Evolutionary conservation across 768 basidiomycete genomes (phyloP), one percentile per base, ranked within the genome.

Genomic region (Lactifluus piperatus): DNA sequence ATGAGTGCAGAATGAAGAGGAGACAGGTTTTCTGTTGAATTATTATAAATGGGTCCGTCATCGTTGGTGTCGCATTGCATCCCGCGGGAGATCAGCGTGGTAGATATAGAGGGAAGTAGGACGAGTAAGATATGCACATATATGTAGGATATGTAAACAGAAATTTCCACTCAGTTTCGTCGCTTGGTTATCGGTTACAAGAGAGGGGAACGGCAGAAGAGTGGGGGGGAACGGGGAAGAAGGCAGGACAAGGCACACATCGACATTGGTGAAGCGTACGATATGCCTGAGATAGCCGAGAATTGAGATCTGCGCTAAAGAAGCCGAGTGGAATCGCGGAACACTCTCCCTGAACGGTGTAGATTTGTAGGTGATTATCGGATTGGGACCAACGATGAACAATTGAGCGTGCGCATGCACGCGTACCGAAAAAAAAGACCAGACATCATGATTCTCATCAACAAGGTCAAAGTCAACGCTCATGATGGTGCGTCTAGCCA

Each of bases 321-420:
- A 83, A 65, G 94, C 83, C 34, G 94, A 97, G 74, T 99, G 97
- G 71, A 99, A 99, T 55, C 94, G 86, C 47, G 97, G 97, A 63
- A 99, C 79, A 64, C 86, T 84, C 76, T 91, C 88, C 32, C 91
- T 93, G 70, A 45, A 18, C 11, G 34, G 11, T 34, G 34, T 11
- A 13, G 11, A 45, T 20, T 16, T 4, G 11, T 45, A 6, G 18
- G 5, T 16, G 22, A 48, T 54, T 41, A 44, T 55, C 41, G 32
- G 39, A 43, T 50, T 53, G n/a, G n/a, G n/a, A 50, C n/a, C n/a
- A n/a, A n/a, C 5, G 46, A 54, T 24, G 20, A 20, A 20, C 43
- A 20, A 14, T 4, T 13, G 4, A 29, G 10, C 32, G 36, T 7
- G 36, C 22, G 32, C 14, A 8, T 24, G 6, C 34, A 46, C 34